phyloP scores from a whole-genome alignment of 1,284 basidiomycete genomes.

The Cutaneotrichosporon sp. region DNA sequence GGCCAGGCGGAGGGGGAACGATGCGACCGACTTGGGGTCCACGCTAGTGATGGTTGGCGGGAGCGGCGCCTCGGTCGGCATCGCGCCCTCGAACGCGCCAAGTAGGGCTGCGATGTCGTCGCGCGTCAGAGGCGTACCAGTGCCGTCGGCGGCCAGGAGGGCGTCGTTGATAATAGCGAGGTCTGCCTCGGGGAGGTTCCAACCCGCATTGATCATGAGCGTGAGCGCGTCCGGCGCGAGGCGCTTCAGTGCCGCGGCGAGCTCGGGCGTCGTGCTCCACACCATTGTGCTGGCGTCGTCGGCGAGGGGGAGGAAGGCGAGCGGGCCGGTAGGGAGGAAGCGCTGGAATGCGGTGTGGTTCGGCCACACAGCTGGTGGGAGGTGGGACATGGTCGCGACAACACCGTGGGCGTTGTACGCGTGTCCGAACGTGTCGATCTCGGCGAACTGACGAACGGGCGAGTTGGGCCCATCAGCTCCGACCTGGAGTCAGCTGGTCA shows the following conservation, averaged over 20 bases:
- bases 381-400: slow-evolving; percentile 80
- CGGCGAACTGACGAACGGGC: slow-evolving; percentile 82
- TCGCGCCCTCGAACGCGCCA: slow-evolving; percentile 58
- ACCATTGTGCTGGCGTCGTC: slow-evolving; percentile 80
- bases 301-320: slow-evolving; percentile 85
- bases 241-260: slow-evolving; percentile 71
- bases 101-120: slow-evolving; percentile 35
- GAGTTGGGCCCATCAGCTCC: slow-evolving; percentile 96
- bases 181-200: slow-evolving; percentile 76
- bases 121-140: slow-evolving; percentile 25
- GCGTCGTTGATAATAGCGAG: slow-evolving; percentile 66
- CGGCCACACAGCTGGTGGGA: slow-evolving; percentile 57
- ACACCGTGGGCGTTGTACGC: slow-evolving; percentile 86
- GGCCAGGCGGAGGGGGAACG: slow-evolving; percentile 83
- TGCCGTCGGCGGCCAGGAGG: slow-evolving; percentile 57
- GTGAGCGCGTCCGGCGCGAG: slow-evolving; percentile 67
- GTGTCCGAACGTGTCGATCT: slow-evolving; percentile 88
- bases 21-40: slow-evolving; percentile 74
- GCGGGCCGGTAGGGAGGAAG: slow-evolving; percentile 91
- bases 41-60: slow-evolving; percentile 75
- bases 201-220: slow-evolving; percentile 84
- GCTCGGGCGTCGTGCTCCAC: slow-evolving; percentile 83
- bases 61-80: slow-evolving; percentile 56
- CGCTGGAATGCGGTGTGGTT: slow-evolving; percentile 89
- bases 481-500: slow-evolving; percentile 52